Conservation (phyloP, 2,329 filamentous ascomycete genomes). For the Lasiodiplodia sp. region DNA sequence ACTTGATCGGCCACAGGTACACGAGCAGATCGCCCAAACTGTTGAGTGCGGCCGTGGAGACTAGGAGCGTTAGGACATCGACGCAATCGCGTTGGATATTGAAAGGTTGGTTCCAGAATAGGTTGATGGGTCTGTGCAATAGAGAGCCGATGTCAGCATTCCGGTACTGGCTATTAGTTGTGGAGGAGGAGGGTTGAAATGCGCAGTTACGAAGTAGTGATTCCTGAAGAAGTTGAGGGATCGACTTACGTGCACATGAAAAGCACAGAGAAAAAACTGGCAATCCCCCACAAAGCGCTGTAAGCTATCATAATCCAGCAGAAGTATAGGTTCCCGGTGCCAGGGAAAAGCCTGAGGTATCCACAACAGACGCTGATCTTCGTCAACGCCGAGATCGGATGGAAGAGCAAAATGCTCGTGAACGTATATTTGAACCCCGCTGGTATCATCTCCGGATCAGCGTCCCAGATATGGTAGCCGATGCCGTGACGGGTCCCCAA, state of each 20-base stretch:
- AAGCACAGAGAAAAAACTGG: conserved; percentile 38
- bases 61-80: conserved; percentile 31
- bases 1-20: conserved; percentile 35
- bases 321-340: conserved; percentile 38
- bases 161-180: no score
- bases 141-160: not conserved
- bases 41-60: conserved; percentile 33
- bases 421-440: not conserved
- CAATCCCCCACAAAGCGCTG: conserved; percentile 34
- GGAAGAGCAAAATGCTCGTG: conserved; percentile 31
- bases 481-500: conserved; percentile 37
- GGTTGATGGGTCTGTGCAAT: conserved; percentile 28
- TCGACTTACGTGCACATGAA: conserved; percentile 26
- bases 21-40: conserved; percentile 34
- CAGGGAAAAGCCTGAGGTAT: conserved; percentile 40
- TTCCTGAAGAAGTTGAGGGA: not conserved
- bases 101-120: conserved; percentile 19
- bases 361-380: conserved; percentile 42
- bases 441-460: not conserved
- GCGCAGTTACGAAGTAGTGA: not conserved
- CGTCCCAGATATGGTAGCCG: conserved; percentile 40
- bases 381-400: conserved; percentile 29
- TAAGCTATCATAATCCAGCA: conserved; percentile 40
- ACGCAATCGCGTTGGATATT: conserved; percentile 23
- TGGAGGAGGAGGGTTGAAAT: no score